Evolutionary conservation across 169 alveolate genomes (phyloP), one percentile per base, ranked within the genome.

Genomic region (Plasmodium knowlesi): DNA sequence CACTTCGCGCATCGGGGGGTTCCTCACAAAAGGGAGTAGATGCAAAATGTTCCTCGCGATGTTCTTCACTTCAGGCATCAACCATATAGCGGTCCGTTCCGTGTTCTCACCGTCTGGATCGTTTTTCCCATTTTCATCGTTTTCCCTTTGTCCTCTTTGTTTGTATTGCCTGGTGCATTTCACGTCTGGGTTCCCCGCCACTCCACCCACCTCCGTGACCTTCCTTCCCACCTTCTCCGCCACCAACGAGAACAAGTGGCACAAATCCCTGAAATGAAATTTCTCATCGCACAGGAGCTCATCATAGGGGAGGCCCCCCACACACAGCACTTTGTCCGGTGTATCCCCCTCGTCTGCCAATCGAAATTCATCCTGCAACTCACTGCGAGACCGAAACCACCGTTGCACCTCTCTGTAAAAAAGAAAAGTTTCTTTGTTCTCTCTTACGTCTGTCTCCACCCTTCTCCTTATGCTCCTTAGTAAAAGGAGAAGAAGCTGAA

Each of bases 1-100:
- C 19, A 50, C 61, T 3, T 85, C 57, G 61, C 93, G 53, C 78
- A 85, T 50, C 16, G 53, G 71, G 39, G 57, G 41, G 80, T 85
- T 83, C 12, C 41, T 53, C 6, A 85, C 30, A 19, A 74, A 46
- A 5, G 78, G 10, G 19, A 76, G 39, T 14, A 70, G 34, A 16
- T 46, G 28, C 82, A 85, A 9, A 19, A 85, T 34, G 16, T 85
- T 50, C 39, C 61, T 74, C 22, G 54, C 32, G 57, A 50, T 25
- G 22, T 30, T 16, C 70, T 53, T 85, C 22, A 53, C 30, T 9
- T 74, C 19, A 4, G 9, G 57, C 16, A 46, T 4, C 57, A 4
- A 5, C 57, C 57, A 46, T 46, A 46, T 46, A 12, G 16, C 57
- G 57, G n/a, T 46, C 10, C 57, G 19, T 46, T 46, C n/a, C n/a